Evolutionary conservation across 345 rosid species (phyloP).

Genomic region (Rhodamnia argentea): DNA sequence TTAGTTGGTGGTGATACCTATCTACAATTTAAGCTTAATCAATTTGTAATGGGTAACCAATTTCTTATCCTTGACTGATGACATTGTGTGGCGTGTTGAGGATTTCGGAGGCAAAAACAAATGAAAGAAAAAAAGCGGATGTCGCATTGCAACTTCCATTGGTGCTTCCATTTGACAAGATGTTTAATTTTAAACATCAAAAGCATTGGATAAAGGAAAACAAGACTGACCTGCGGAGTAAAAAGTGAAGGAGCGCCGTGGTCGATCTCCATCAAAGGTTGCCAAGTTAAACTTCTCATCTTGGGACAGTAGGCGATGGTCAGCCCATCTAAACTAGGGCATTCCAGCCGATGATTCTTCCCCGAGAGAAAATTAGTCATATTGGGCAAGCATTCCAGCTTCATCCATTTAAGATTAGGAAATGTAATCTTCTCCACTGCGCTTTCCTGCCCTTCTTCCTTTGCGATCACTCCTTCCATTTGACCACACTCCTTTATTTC

Average conservation of each 20-base stretch:
- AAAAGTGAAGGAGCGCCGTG: background rate
- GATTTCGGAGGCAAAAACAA: background rate
- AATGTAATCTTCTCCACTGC: fast-evolving
- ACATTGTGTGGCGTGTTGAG: too few relatives aligned
- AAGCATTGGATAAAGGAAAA: background rate
- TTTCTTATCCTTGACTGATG: too few relatives aligned
- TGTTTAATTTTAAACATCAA: background rate
- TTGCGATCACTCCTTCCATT: background rate
- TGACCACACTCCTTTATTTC: background rate
- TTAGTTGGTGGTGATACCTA: too few relatives aligned
- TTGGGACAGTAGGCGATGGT: background rate
- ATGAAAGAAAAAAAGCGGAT: background rate
- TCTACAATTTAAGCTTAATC: too few relatives aligned
- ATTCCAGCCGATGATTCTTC: background rate
- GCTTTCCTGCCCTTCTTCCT: background rate
- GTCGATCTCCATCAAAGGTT: background rate
- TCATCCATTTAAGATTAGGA: fast-evolving
- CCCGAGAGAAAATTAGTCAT: background rate
- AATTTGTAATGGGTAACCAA: too few relatives aligned
- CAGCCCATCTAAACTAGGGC: fast-evolving
- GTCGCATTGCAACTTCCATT: background rate
- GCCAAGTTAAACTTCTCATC: background rate
- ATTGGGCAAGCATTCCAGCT: background rate
- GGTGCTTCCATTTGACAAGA: background rate
- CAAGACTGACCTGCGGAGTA: background rate